Evolutionary conservation across 345 rosid genomes (phyloP), one percentile per base, ranked within the genome.

Genomic region (Kandelia obovata): DNA sequence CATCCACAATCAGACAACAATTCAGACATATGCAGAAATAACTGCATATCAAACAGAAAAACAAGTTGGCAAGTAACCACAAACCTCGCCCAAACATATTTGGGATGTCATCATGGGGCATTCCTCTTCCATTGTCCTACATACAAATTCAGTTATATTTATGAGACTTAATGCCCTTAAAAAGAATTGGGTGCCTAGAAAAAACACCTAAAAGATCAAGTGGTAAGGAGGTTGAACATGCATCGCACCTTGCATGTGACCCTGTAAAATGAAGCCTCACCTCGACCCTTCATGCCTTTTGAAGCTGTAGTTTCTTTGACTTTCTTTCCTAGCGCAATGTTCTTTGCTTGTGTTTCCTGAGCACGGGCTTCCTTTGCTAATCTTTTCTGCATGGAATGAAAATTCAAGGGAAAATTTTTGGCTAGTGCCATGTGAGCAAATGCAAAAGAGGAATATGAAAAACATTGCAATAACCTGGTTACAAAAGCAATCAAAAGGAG

Each of bases 91-190:
- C 98, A 67, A 94, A 94, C 97, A 94, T 94, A 82, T 94, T 89
- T 59, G 98, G 98, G 77, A 94, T 94, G 79, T 94, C 98, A 84
- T 94, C 97, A 80, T 94, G 95, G n/a, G 98, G 91, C 97, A 94
- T 94, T 75, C 98, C 98, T 87, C 69, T 88, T 77, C 98, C 98
- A 75, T 94, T 94, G 79, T 94, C 98, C 98, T 94, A 68, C 73
- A 85, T 58, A 35, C 58, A 67, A 74, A 79, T 69, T 53, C 34
- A 79, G 47, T 31, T 21, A 11, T 49, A 65, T 62, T 47, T 30
- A 58, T 70, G 20, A 58, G 63, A 58, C 52, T 39, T 61, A 17
- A 49, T 30, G 59, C 17, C 37, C 32, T 71, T 20, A 34, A 53
- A 60, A 51, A 63, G 56, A n/a, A 6, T 5, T 57, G 31, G n/a